phyloP scores from a whole-genome alignment of 2,329 filamentous ascomycete species.

The Tolypocladium inflatum region DNA sequence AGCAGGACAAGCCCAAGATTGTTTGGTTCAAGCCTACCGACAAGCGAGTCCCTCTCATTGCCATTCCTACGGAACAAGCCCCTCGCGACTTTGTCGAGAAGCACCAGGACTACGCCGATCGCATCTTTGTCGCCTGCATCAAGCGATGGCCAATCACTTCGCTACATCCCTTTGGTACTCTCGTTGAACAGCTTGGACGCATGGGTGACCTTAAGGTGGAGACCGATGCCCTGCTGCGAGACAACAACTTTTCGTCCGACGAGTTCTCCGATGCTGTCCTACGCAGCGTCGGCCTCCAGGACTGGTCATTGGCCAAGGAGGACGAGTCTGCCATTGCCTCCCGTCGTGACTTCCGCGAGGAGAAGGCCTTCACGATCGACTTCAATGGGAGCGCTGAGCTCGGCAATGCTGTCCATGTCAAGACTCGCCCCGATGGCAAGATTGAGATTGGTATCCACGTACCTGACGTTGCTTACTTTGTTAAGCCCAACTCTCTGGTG shows the following conservation, averaged over 20 bases:
- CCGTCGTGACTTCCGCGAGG: conserved; percentile 82
- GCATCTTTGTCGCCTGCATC: conserved; percentile 97
- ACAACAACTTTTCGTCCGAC: conserved; percentile 98
- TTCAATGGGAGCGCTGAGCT: conserved; percentile 81
- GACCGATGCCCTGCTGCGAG: conserved; percentile 89
- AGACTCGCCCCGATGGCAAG: conserved; percentile 70
- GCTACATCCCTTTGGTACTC: conserved; percentile 94
- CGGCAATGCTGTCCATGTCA: conserved; percentile 88
- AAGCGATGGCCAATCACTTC: conserved; percentile 99
- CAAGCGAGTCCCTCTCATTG: conserved; percentile 95
- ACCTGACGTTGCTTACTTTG: conserved; percentile 90
- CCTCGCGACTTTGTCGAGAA: conserved; percentile 97
- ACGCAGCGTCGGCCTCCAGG: conserved; percentile 83
- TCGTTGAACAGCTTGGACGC: conserved; percentile 91
- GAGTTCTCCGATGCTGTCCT: conserved; percentile 96
- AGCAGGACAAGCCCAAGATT: conserved; percentile 96
- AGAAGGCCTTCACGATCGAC: conserved; percentile 87
- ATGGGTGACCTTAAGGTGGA: conserved; percentile 98
- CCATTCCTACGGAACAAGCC: conserved; percentile 95
- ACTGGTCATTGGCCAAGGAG: conserved; percentile 82
- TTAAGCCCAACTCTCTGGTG: conserved; percentile 90
- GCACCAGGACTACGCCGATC: conserved; percentile 93
- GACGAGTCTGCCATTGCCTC: conserved; percentile 62
- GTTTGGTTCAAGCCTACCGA: conserved; percentile 99
- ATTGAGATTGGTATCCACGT: conserved; percentile 94